Base-by-base conservation (phyloP, 306 rosid species). In the Cucurbita argyrosperma region DNA sequence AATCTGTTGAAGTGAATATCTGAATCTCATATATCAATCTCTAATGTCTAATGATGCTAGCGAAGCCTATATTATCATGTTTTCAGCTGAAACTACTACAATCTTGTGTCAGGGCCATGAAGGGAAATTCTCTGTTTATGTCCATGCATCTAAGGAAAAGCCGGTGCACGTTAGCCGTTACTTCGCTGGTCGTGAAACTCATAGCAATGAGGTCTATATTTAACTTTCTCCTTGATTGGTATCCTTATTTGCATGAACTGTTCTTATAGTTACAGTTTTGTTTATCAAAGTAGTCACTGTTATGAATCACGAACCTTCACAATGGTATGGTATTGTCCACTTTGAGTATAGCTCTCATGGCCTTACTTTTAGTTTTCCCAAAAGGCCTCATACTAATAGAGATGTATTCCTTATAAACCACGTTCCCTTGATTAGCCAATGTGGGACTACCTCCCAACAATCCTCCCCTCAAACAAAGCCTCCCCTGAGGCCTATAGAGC, bases 121-220 rank as follows among this genome's bases (percentile, higher is more conserved):
- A 76, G 99, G 91, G 58, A 95, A 76, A 83, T 95, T 95, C 84
- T 95, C 99, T 58, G 85, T 95, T 79, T 95, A 89, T 76, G 92
- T 95, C 78, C 99, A 95, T 81, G 93, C 99, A 37, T 95, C 99
- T 49, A 91, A 80, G 85, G 85, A 82, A 42, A 87, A 80, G 82
- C 96, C 97, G 38, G 85, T 90, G 81, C 99, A 95, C 47, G 86
- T 78, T 82, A 95, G 99, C 91, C 90, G 79, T 18, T 83, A 91
- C 74, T 95, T 95, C 80, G 77, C 79, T 74, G 81, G 86, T 76
- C 88, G 86, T 37, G 91, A 95, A 77, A 77, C 92, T 81, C 99
- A 85, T 81, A 88, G 97, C 81, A 93, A 87, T 69, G 88, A 87
- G 99, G 99, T 95, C 76, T 58, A 71, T 70, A 74, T 42, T 62